Conservation (phyloP, 805 yeast genomes). For the Barnettozyma wickerhamii region DNA sequence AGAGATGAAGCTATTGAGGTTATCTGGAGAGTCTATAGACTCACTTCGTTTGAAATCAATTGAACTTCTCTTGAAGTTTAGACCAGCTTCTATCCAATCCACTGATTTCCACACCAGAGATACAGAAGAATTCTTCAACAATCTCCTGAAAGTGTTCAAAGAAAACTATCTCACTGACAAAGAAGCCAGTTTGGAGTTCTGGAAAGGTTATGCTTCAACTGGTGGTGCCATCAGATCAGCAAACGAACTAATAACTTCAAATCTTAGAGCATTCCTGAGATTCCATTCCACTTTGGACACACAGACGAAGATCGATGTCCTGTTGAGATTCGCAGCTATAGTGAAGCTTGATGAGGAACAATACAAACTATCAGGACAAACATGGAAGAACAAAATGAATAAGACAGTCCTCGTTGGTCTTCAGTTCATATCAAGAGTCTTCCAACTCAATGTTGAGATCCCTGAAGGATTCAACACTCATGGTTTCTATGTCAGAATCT, state of each 20-base stretch:
- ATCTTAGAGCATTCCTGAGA: constrained; percentile 36
- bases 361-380: background rate
- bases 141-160: constrained; percentile 23
- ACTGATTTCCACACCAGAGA: constrained; percentile 14
- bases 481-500: constrained; percentile 42
- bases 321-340: constrained; percentile 26
- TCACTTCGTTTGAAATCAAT: constrained; percentile 43
- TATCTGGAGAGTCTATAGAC: constrained; percentile 63
- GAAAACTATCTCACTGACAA: constrained; percentile 13
- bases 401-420: constrained; percentile 22
- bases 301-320: constrained; percentile 11
- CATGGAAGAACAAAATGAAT: constrained; percentile 12
- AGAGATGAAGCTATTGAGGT: constrained; percentile 41
- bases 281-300: constrained; percentile 21
- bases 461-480: constrained; percentile 24
- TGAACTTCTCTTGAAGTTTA: constrained; percentile 29
- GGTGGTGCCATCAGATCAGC: constrained; percentile 56
- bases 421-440: constrained; percentile 21
- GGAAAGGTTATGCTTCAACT: constrained; percentile 51
- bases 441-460: constrained; percentile 18
- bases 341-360: constrained; percentile 21
- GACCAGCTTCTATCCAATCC: constrained; percentile 8
- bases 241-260: constrained; percentile 37
- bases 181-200: constrained; percentile 33
- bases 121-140: constrained; percentile 26